These are phyloP conservation scores for Saturnispora kantuleensis DNA, from an alignment of 805 yeast genomes.

Conservation along the genomic window DNA sequence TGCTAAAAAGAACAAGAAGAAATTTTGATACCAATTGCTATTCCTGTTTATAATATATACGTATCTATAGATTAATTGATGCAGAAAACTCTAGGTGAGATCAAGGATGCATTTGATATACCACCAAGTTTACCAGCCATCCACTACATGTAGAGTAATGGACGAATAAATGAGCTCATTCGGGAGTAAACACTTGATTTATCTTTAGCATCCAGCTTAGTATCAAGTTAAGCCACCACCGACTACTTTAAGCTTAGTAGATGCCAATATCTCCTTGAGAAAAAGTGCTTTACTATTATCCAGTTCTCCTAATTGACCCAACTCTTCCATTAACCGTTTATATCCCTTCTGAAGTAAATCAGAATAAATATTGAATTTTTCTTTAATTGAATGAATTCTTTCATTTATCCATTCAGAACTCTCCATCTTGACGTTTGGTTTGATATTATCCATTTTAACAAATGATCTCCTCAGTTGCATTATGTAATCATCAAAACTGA, in stretches of 20 bases:
- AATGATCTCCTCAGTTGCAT: slow-evolving; percentile 6
- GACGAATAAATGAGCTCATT: too few species aligned
- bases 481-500: background rate
- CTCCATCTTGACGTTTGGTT: background rate
- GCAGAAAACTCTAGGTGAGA: too few species aligned
- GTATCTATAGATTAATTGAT: too few species aligned
- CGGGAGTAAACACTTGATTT: too few species aligned
- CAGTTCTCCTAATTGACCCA: slow-evolving; percentile 2
- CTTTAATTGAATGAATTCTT: background rate
- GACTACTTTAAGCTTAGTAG: too few species aligned
- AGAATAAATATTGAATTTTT: background rate
- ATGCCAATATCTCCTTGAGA: background rate
- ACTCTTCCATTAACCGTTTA: background rate
- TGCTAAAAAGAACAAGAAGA: slow-evolving; percentile 25
- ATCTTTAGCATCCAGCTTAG: too few species aligned
- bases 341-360: background rate
- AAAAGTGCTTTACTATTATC: slow-evolving; percentile 5
- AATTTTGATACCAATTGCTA: background rate
- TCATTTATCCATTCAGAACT: slow-evolving; percentile 3
- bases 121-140: too few species aligned
- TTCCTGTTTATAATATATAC: too few species aligned
- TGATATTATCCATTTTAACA: slow-evolving; percentile 7
- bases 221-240: too few species aligned
- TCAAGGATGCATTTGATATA: too few species aligned
- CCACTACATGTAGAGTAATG: too few species aligned